These are phyloP conservation scores for Saxispiralis lemnorum DNA, from an alignment of 495 filamentous ascomycete species.

Conservation along the genomic window DNA sequence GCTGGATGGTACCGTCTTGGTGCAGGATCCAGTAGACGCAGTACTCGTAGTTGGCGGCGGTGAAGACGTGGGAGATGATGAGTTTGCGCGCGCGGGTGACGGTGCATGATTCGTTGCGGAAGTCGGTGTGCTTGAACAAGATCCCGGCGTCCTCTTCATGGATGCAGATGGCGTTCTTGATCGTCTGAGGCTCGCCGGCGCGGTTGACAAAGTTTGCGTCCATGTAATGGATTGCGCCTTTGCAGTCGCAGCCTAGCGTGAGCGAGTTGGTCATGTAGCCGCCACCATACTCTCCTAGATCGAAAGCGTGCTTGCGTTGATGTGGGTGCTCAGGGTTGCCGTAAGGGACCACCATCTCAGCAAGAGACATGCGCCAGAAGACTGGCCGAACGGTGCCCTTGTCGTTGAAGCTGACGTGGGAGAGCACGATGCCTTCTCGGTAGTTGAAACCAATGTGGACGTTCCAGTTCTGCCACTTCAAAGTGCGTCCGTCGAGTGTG, in stretches of 20 bases:
- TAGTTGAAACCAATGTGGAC: constrained; percentile 93
- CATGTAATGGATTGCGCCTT: constrained; percentile 85
- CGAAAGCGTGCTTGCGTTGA: constrained; percentile 87
- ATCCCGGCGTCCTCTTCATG: constrained; percentile 93
- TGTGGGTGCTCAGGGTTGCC: constrained; percentile 86
- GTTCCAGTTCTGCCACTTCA: constrained; percentile 91
- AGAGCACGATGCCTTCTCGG: constrained; percentile 80
- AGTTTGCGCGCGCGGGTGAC: constrained; percentile 79
- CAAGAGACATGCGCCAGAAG: constrained; percentile 82
- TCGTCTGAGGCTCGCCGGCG: constrained; percentile 56
- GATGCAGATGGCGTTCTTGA: constrained; percentile 93
- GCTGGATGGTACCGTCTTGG: constrained; percentile 82
- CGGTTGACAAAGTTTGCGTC: constrained; percentile 68
- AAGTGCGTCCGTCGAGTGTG: constrained; percentile 54
- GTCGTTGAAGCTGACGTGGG: constrained; percentile 83
- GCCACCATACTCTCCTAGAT: constrained; percentile 83
- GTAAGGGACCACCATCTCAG: constrained; percentile 95
- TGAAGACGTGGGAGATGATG: constrained; percentile 84
- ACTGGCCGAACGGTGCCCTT: constrained; percentile 61
- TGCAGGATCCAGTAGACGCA: constrained; percentile 89
- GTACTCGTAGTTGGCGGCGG: constrained; percentile 95
- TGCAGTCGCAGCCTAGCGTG: constrained; percentile 82
- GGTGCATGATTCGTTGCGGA: constrained; percentile 73
- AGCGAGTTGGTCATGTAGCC: constrained; percentile 94
- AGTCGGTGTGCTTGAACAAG: constrained; percentile 90